Evolutionary conservation across 768 basidiomycete genomes (phyloP), one percentile per base, ranked within the genome.

Genomic region (Auriscalpium orientale): DNA sequence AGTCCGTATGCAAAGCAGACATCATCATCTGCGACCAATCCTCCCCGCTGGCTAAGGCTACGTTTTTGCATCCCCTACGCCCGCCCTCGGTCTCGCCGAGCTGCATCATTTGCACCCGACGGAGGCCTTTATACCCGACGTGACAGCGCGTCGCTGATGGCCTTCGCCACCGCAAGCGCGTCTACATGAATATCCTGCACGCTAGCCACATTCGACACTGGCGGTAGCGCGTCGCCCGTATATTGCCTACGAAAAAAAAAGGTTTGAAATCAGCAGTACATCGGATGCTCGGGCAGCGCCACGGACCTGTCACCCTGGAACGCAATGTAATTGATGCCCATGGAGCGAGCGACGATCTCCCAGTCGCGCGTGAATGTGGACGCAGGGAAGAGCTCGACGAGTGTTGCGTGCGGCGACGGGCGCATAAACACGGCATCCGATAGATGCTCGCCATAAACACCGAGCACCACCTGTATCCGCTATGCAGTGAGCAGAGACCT

Each of bases 301-400:
- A 61, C 60, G 21, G 20, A 62, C 61, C 50, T 47, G 4, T 54
- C 49, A 22, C 54, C 56, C 44, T 55, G 61, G 53, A 52, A 62
- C 2, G 59, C 61, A n/a, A 60, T 10, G 46, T 62, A 60, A 15
- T 33, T 49, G 18, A 57, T 48, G 33, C 59, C 61, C 56, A 60
- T 62, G 12, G 58, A 57, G 1, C 44, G 56, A 15, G 60, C 44
- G 15, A 62, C 51, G 11, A 49, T 49, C 40, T 54, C 59, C 51
- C 61, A 62, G n/a, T 60, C 54, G 28, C 49, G 54, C 8, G 50
- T 53, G 10, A 60, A 62, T 22, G 46, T 38, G 18, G 34, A 13
- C 8, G 49, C n/a, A 9, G 61, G 56, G 56, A 62, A 62, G 44
- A 62, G 28, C 49, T 62, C 61, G 44, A 62, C 53, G 16, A 62